phyloP scores from a whole-genome alignment of 306 rosid genomes.

The Vicia faba region DNA sequence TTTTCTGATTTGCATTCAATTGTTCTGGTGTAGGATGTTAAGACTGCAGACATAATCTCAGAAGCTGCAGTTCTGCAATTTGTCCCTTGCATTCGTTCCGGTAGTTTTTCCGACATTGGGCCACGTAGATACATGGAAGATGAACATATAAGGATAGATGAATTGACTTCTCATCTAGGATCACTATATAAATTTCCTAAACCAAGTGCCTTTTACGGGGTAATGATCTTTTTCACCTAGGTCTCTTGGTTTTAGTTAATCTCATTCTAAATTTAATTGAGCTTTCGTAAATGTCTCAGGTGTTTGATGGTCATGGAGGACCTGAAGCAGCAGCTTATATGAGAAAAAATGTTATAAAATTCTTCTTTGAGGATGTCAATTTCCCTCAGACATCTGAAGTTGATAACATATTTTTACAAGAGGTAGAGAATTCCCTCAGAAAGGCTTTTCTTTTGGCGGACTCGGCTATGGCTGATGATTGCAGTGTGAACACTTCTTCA shows the following conservation, averaged over 20 bases:
- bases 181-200: constrained; percentile 64
- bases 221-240: constrained; percentile 38
- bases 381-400: constrained; percentile 73
- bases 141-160: constrained; percentile 91
- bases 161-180: constrained; percentile 72
- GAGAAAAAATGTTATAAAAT: constrained; percentile 66
- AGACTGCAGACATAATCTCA: constrained; percentile 47
- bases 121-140: constrained; percentile 96
- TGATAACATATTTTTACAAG: constrained; percentile 56
- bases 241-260: constrained; percentile 10
- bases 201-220: constrained; percentile 98
- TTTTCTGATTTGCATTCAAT: constrained; percentile 33
- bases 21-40: constrained; percentile 57
- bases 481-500: constrained; percentile 70
- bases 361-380: constrained; percentile 71
- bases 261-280: constrained; percentile 32
- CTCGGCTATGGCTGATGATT: constrained; percentile 82
- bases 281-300: constrained; percentile 47
- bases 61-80: constrained; percentile 50
- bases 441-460: constrained; percentile 80
- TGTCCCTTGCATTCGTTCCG: constrained; percentile 81
- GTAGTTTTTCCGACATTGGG: constrained; percentile 95
- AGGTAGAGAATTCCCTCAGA: constrained; percentile 63
- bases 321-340: constrained; percentile 96
- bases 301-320: constrained; percentile 99